phyloP scores from a whole-genome alignment of 129 eudicot genomes.

The Solidago caesia region DNA sequence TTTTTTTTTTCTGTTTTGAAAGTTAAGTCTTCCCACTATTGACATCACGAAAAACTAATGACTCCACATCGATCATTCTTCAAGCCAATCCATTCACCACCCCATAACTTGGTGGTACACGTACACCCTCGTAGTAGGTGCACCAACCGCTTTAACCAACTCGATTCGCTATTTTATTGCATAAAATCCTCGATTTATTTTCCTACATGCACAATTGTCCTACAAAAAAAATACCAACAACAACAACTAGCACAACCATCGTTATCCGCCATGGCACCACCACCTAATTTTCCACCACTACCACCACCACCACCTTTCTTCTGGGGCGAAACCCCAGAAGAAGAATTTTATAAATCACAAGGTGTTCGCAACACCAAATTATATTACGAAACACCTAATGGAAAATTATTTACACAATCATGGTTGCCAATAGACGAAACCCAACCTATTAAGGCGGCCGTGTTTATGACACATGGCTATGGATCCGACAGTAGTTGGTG shows the following conservation, averaged over 20 bases:
- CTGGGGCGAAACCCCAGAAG: constrained; percentile 84
- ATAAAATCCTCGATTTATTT: not conserved
- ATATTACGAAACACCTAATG: constrained; percentile 66
- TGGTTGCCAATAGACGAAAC: constrained; percentile 49
- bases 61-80: constrained; percentile 25
- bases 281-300: constrained; percentile 33
- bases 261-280: constrained; percentile 35
- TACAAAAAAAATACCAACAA: not conserved
- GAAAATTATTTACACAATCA: constrained; percentile 66
- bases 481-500: constrained; percentile 82
- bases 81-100: constrained; percentile 6
- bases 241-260: not conserved
- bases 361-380: constrained; percentile 61
- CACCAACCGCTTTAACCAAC: constrained; percentile 39
- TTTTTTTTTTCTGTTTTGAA: too few species aligned
- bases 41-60: constrained; percentile 7
- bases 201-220: not conserved
- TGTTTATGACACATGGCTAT: constrained; percentile 82
- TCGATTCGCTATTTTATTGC: not conserved
- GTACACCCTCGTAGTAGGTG: constrained; percentile 19
- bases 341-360: constrained; percentile 65
- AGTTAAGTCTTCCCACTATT: not conserved
- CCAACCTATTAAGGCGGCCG: constrained; percentile 48
- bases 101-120: constrained; percentile 4
- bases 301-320: constrained; percentile 54